Base-by-base conservation (phyloP, 2,329 filamentous ascomycete genomes). In the Colletotrichum tropicale region DNA sequence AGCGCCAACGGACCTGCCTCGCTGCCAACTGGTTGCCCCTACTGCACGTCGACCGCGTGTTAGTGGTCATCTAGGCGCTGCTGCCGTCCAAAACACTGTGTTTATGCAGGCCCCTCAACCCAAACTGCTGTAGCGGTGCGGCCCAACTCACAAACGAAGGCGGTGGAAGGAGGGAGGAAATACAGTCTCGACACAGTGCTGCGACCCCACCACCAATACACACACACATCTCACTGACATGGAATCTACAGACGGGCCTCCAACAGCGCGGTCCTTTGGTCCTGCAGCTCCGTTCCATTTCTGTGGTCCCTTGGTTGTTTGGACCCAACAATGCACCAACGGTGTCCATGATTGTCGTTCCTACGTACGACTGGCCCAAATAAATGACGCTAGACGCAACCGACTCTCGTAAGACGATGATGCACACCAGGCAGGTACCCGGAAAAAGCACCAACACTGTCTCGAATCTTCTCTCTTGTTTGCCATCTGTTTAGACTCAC, bases 351-450 rank as follows among this genome's bases (percentile, higher is more conserved):
- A 16, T 58, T 55, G 24, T 36, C 52, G 34, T 38, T 71, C 32
- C 62, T 71, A 32, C 61, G 69, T 64, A 58, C 62, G 69, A 62
- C 69, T 56, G 32, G 24, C 21, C 69, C 73, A 62, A 62, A 56
- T 26, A 36, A 52, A 75, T 62, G 72, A 75, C 38, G 69, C 69
- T 72, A 64, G 62, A 55, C 52, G 38, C 58, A 34, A 56, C 28
- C 36, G 18, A 75, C 61, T 67, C 73, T 75, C 73, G 69, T 75
- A 75, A 75, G 69, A 68, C 32, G n/a, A 64, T 72, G 73, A 48
- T 68, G 73, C 69, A 48, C 30, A 68, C 18, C 69, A 62, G 56
- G 73, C 73, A 58, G 64, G 67, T 66, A 52, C 34, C 38, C 32
- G 15, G 36, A 52, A 70, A 62, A 61, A 52, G 56, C 56, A 62